phyloP scores from a whole-genome alignment of 1,139 yeast genomes.

The Saccharomycopsis phalli region DNA sequence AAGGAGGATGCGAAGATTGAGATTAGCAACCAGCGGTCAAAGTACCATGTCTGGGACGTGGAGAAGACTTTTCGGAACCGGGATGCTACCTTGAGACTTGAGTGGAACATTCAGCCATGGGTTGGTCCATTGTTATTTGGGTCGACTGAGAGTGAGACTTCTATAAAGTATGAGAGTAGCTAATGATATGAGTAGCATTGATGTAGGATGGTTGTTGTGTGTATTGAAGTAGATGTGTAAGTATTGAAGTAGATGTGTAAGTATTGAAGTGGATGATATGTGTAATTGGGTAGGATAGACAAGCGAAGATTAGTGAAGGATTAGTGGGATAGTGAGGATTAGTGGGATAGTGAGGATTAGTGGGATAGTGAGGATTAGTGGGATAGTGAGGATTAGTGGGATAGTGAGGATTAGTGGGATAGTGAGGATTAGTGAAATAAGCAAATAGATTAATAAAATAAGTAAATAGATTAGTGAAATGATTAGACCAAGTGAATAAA shows the following conservation, averaged over 20 bases:
- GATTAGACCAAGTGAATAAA: background rate
- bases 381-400: too few species aligned
- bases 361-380: background rate
- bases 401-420: background rate
- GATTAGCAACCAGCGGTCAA: conserved; percentile 48
- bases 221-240: background rate
- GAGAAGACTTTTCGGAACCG: conserved; percentile 58
- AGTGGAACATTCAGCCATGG: conserved; percentile 91
- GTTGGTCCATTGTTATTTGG: conserved; percentile 78
- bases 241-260: too few species aligned
- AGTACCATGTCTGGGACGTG: conserved; percentile 86
- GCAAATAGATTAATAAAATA: background rate
- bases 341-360: too few species aligned
- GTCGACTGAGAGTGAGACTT: conserved; percentile 35
- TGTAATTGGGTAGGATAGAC: too few species aligned
- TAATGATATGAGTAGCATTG: background rate
- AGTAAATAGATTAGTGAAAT: background rate
- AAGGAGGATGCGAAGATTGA: conserved; percentile 50
- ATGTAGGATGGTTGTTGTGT: background rate
- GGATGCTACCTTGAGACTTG: conserved; percentile 61
- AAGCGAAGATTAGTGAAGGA: too few species aligned
- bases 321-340: too few species aligned
- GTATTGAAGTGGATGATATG: too few species aligned
- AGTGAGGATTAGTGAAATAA: background rate
- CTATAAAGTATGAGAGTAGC: conserved; percentile 24